Conservation (phyloP, 192 early-diverging fungal species). For the Chytriomyces sp. region DNA sequence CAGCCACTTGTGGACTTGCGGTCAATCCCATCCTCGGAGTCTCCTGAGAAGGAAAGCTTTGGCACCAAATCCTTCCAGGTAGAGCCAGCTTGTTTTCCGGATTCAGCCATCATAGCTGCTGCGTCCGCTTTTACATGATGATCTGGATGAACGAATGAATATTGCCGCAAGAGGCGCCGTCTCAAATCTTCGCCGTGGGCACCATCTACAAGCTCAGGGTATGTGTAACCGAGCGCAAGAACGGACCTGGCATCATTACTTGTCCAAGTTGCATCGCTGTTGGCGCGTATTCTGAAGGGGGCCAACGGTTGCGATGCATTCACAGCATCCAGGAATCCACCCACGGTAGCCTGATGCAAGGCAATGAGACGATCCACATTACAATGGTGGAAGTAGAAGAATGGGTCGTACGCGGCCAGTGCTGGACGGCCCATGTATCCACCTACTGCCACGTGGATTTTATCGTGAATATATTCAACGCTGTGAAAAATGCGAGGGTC, state of each 20-base stretch:
- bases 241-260: not conserved
- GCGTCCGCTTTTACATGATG: not conserved
- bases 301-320: not conserved
- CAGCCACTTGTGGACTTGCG: not conserved
- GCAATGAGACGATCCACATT: conserved; percentile 19
- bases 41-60: not conserved
- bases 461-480: conserved; percentile 17
- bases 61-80: no score
- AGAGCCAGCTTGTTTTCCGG: no score
- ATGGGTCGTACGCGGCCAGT: conserved; percentile 7
- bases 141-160: not conserved
- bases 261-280: not conserved
- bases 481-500: conserved; percentile 7
- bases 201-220: not conserved
- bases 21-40: not conserved
- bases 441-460: conserved; percentile 8
- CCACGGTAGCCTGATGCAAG: not conserved
- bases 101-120: not conserved
- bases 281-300: not conserved
- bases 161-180: not conserved
- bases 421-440: conserved; percentile 9
- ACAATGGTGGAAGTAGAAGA: conserved; percentile 26
- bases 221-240: not conserved
- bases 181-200: not conserved
- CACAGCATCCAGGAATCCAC: not conserved